Base-by-base conservation (phyloP, 345 rosid genomes). In the Excoecaria cochinchinensis region DNA sequence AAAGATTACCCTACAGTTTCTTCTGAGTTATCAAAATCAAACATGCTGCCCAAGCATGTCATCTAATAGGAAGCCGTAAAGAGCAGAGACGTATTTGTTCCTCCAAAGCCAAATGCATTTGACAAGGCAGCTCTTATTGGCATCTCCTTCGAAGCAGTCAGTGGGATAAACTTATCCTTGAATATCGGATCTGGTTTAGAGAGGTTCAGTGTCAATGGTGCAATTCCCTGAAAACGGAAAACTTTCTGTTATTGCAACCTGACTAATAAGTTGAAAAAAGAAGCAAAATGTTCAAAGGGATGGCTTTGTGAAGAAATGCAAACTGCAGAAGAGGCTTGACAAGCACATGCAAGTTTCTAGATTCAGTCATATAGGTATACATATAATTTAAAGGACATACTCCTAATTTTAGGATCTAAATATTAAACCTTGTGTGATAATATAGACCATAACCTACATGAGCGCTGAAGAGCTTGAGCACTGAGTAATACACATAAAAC, bases 91-190 rank as follows among this genome's bases (percentile, higher is more conserved):
- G 97, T 92, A 77, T 95, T 93, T 47, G 98, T 90, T 74, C 98
- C 99, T 72, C 99, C 97, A 76, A 93, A 95, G 73, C 93, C 99
- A 72, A 95, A 95, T 53, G 97, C 93, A 78, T 91, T 90, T 8
- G 97, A 93, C 88, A 95, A 73, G n/a, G 95, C 90, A 14, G 88
- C 92, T 75, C 81, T 76, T 77, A 93, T 36, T 8, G 60, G 82
- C 97, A 93, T 88, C 87, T 91, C 82, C 72, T 85, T 89, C 0
- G 97, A 90, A 73, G 84, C 74, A 47, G 84, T 85, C 84, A 90
- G 85, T 47, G 97, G 99, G 83, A 78, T 80, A 82, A 91, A 95
- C 36, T 53, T 69, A 25, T 84, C 82, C 39, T 78, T 81, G 73
- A 95, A 91, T 63, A 90, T 76, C 17, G 97, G 97, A 81, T 95